Evolutionary conservation across 2,329 filamentous ascomycete species (phyloP), one percentile per base, ranked within the genome.

Genomic region (Exophiala sideris): DNA sequence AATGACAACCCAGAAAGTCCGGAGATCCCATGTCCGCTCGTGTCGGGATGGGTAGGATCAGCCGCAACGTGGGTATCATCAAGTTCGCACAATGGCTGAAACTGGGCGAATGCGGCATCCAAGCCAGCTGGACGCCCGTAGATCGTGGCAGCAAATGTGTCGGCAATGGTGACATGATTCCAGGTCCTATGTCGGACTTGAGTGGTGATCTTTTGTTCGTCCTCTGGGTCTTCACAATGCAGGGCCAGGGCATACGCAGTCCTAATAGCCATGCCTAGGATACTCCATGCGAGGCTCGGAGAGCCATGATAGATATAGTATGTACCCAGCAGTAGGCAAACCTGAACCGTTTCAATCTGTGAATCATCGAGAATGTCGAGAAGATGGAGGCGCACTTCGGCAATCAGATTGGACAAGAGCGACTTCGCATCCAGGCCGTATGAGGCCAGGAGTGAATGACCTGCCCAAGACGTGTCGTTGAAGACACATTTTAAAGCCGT

Each of bases 41-140:
- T 35, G 21, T 35, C 50, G 12, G 14, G 18, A 24, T 18, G 35
- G 10, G 3, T 12, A 47, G 18, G 3, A 35, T n/a, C 14, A 38
- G 40, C 5, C 51, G 42, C 46, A 51, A 38, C 56, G 5, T 24
- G 35, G 14, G 64, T 55, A 40, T 68, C 66, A 49, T 67, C 65
- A 24, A 64, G 57, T 12, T 66, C 51, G 12, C 58, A 50, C 4
- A 67, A 57, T 8, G 63, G 56, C 44, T 65, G 64, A 7, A 65
- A 18, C 5, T 45, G 39, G 3, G 47, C 52, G 39, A 67, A 65
- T 6, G 63, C 65, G 2, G 62, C 49, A 29, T 68, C 64, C 8
- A 68, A 56, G 8, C 64, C 65, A 2, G 63, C 58, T 16, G 66
- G 66, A 20, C 65, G 59, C 7, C 66, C 66, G 49, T 67, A 68